Conservation (phyloP, 805 yeast species). For the Metschnikowia amazonensis region DNA sequence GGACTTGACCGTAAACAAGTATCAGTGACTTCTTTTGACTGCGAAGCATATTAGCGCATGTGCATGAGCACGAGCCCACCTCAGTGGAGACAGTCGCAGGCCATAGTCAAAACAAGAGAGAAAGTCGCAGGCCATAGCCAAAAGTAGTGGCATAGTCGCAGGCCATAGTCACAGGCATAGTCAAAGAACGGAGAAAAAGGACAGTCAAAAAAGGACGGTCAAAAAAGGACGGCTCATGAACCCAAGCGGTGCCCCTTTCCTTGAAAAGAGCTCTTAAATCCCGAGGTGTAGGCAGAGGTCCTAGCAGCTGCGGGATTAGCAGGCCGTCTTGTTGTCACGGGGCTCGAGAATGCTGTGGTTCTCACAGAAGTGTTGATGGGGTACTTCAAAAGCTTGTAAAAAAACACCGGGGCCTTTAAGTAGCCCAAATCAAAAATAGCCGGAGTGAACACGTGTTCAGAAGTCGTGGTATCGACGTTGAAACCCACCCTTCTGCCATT, state of each 20-base stretch:
- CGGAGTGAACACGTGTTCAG: slow-evolving; percentile 15
- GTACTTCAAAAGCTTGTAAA: slow-evolving; percentile 30
- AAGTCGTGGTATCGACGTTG: slow-evolving; percentile 12
- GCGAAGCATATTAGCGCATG: background rate
- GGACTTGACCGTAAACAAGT: background rate
- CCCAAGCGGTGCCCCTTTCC: slow-evolving; percentile 40
- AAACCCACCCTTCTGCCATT: slow-evolving; percentile 29
- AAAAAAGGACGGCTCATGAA: background rate
- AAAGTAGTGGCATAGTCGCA: too few species aligned
- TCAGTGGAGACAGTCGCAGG: too few species aligned
- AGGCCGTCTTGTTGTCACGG: slow-evolving; percentile 4
- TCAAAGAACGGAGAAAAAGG: too few species aligned
- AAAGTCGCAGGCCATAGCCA: too few species aligned
- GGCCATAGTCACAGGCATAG: too few species aligned
- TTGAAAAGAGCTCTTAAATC: slow-evolving; percentile 18
- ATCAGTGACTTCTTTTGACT: background rate
- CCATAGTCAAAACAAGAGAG: too few species aligned
- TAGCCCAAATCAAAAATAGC: slow-evolving; percentile 50
- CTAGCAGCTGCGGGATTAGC: slow-evolving; percentile 3
- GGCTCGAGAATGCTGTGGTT: slow-evolving; percentile 26
- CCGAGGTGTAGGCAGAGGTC: slow-evolving; percentile 5
- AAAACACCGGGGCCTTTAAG: slow-evolving; percentile 50
- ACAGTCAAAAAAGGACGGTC: too few species aligned
- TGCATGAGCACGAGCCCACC: background rate
- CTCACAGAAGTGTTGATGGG: slow-evolving; percentile 26